phyloP scores from a whole-genome alignment of 352 stramenopile genomes.

The Phytophthora fragariaefolia region DNA sequence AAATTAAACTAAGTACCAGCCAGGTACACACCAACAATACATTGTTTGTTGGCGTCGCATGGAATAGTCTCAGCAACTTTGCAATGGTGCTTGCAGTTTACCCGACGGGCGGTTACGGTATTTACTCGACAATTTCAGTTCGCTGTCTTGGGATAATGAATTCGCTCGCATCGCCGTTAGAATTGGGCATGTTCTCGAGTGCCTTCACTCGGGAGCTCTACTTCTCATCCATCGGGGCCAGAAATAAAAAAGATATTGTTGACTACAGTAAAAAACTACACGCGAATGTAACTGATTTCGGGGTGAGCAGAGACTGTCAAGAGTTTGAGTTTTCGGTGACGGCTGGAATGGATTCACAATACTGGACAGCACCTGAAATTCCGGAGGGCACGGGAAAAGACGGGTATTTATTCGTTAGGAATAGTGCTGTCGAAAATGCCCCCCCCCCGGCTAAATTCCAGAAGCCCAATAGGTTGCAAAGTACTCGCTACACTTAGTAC shows the following conservation, averaged over 20 bases:
- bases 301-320: not conserved
- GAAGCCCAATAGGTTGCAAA: too few relatives aligned
- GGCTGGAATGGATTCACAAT: not conserved
- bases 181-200: not conserved
- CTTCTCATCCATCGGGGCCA: not conserved
- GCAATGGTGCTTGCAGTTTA: not conserved
- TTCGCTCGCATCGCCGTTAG: not conserved
- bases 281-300: not conserved
- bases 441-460: too few relatives aligned
- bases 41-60: not conserved
- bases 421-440: not conserved
- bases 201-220: not conserved
- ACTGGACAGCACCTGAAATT: not conserved
- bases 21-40: not conserved
- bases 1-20: not conserved
- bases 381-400: not conserved
- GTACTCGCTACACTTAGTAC: too few relatives aligned
- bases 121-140: not conserved
- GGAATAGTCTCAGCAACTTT: not conserved
- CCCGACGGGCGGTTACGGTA: not conserved
- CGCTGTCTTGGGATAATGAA: not conserved
- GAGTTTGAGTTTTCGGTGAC: not conserved
- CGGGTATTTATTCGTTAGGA: not conserved
- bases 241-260: conserved; percentile 1
- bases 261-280: not conserved